A percentile compares a stretch with the other conserved stretches of the same genome.
Conservation (phyloP, 306 rosid species). For the Castanea crenata region DNA sequence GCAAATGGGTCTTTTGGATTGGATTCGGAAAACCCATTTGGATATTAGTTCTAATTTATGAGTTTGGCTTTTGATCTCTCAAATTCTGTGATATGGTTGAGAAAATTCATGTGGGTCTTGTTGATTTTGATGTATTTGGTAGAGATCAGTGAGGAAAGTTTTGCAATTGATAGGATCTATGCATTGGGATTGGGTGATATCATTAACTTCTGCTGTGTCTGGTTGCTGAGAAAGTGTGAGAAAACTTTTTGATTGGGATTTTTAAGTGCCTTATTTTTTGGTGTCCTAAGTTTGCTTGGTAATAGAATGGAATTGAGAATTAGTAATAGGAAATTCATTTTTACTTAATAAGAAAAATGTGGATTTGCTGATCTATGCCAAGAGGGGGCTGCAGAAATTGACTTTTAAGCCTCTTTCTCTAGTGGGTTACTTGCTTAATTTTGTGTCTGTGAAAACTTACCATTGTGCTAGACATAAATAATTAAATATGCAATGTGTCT, state of each 20-base stretch:
- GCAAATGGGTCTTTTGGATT: slow-evolving; percentile 3
- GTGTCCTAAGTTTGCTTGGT: not conserved
- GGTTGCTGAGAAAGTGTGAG: slow-evolving; percentile 30
- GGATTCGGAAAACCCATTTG: slow-evolving; percentile 17
- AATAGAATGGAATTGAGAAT: not conserved
- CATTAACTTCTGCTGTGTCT: slow-evolving; percentile 12
- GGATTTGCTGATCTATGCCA: not conserved
- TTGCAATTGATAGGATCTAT: slow-evolving; percentile 31
- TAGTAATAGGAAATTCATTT: not conserved
- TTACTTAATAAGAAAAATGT: not conserved
- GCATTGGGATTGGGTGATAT: slow-evolving; percentile 12
- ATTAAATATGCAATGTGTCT: not conserved
- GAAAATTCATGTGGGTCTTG: slow-evolving; percentile 9
- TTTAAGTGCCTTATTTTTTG: not conserved
- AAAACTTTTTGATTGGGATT: not conserved
- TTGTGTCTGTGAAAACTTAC: not conserved
- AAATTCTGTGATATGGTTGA: slow-evolving; percentile 5
- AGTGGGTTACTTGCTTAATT: not conserved
- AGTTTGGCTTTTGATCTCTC: slow-evolving; percentile 28
- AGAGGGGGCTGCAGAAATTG: not conserved
- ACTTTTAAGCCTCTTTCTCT: not conserved
- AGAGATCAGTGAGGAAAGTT: not conserved
- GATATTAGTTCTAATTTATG: not conserved
- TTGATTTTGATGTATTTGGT: slow-evolving; percentile 23
- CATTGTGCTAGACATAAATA: not conserved